phyloP scores from a whole-genome alignment of 2,329 filamentous ascomycete species.

The Apiospora marii region DNA sequence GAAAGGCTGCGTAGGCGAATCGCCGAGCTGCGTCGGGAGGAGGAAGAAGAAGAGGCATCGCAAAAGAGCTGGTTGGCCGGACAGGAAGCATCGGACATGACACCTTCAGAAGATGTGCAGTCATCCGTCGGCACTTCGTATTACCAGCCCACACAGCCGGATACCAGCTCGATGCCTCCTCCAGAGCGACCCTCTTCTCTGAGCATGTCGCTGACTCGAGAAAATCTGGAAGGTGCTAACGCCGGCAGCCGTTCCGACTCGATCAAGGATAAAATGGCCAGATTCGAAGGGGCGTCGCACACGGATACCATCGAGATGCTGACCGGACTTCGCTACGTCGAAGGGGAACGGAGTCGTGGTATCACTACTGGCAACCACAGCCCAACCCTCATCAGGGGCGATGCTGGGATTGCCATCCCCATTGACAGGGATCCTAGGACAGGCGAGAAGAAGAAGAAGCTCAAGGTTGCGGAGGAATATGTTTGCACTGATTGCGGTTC shows the following conservation, averaged over 20 bases:
- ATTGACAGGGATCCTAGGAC: constrained; percentile 77
- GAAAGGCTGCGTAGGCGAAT: constrained; percentile 86
- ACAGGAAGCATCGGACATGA: constrained; percentile 64
- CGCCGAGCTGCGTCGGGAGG: constrained; percentile 83
- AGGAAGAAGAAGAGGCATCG: constrained; percentile 79
- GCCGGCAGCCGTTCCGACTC: constrained; percentile 74
- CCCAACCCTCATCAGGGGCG: constrained; percentile 82
- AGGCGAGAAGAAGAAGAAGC: constrained; percentile 86
- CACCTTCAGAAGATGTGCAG: constrained; percentile 56
- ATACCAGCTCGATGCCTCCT: constrained; percentile 63
- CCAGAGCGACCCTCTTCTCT: constrained; percentile 68
- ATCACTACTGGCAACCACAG: constrained; percentile 87
- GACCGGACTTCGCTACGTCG: constrained; percentile 85
- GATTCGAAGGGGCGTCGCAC: constrained; percentile 78
- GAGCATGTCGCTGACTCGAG: constrained; percentile 76
- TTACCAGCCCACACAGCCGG: constrained; percentile 49
- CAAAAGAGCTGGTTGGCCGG: constrained; percentile 67
- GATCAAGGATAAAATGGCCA: constrained; percentile 84
- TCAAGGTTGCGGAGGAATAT: constrained; percentile 86
- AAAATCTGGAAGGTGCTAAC: constrained; percentile 79
- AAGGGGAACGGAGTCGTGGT: constrained; percentile 86
- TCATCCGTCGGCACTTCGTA: constrained; percentile 39
- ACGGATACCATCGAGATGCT: constrained; percentile 92
- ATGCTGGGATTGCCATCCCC: constrained; percentile 85
- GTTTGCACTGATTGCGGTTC: constrained; percentile 92